Evolutionary conservation across 2,329 filamentous ascomycete genomes (phyloP).

Genomic region (Leptoxyphium fumago): DNA sequence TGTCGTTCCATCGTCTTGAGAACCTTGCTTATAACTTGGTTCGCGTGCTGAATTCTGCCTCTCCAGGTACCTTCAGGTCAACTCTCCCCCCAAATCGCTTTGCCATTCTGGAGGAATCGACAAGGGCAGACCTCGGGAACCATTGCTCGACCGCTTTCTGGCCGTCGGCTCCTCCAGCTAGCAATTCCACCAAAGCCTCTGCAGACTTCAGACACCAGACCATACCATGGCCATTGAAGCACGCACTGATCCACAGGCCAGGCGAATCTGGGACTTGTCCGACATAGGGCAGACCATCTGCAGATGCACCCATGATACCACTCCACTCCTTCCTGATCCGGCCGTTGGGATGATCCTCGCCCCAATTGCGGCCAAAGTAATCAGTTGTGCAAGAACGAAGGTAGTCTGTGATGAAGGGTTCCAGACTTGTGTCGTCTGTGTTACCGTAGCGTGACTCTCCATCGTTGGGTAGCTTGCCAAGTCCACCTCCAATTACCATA

Average conservation of each 20-base stretch:
- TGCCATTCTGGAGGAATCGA: conserved; percentile 32
- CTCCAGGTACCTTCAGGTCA: conserved; percentile 1
- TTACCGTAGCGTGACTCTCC: conserved; percentile 39
- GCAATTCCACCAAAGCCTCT: conserved; percentile 42
- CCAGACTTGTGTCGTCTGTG: conserved; percentile 40
- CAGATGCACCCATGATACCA: conserved; percentile 38
- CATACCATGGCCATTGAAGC: conserved; percentile 47
- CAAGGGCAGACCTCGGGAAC: conserved; percentile 39
- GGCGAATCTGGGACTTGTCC: conserved; percentile 26
- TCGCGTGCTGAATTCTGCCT: background rate
- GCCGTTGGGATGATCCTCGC: conserved; percentile 12
- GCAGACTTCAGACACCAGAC: conserved; percentile 34
- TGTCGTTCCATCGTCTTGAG: too few relatives aligned
- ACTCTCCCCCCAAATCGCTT: conserved; percentile 9
- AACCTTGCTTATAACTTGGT: background rate
- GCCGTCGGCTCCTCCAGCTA: conserved; percentile 15
- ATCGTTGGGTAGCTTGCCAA: conserved; percentile 26
- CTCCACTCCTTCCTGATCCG: conserved; percentile 29
- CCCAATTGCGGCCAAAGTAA: conserved; percentile 38
- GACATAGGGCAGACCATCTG: conserved; percentile 36
- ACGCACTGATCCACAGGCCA: conserved; percentile 41
- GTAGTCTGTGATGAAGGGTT: conserved; percentile 37
- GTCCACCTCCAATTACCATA: conserved; percentile 48
- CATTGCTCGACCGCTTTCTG: conserved; percentile 24
- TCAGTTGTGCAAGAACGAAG: conserved; percentile 27